A percentile compares a stretch with the other conserved stretches of the same genome.
phyloP scores from a whole-genome alignment of 805 yeast species.

The Zygosaccharomyces siamensis region DNA sequence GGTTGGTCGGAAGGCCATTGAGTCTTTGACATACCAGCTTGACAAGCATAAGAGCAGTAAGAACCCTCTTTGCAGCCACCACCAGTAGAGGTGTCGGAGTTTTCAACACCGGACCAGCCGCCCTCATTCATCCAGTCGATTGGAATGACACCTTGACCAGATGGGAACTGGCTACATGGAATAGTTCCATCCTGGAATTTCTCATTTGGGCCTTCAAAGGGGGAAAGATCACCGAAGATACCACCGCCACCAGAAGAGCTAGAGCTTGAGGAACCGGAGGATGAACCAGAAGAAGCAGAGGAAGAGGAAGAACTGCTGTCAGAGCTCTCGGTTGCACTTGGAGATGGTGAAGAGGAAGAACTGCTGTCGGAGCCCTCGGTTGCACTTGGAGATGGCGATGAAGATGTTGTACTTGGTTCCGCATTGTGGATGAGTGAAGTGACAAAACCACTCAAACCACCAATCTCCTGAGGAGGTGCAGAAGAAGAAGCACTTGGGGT shows the following conservation, averaged over 20 bases:
- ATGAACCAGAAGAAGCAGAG: slow-evolving; percentile 19
- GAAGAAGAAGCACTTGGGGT: neutral
- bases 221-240: slow-evolving; percentile 52
- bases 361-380: neutral
- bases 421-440: slow-evolving; percentile 1
- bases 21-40: slow-evolving; percentile 97
- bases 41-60: slow-evolving; percentile 97
- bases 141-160: slow-evolving; percentile 67
- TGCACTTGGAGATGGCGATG: slow-evolving; percentile 5
- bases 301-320: slow-evolving; percentile 14
- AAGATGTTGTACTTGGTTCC: neutral
- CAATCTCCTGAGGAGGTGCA: neutral
- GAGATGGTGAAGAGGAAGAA: slow-evolving; percentile 12
- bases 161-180: slow-evolving; percentile 64
- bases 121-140: slow-evolving; percentile 51
- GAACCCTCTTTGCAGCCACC: slow-evolving; percentile 76
- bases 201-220: slow-evolving; percentile 52
- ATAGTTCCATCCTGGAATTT: slow-evolving; percentile 67
- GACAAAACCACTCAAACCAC: slow-evolving; percentile 1
- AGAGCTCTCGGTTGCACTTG: neutral
- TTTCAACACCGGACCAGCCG: slow-evolving; percentile 44
- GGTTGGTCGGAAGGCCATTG: slow-evolving; percentile 96
- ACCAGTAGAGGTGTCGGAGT: slow-evolving; percentile 49
- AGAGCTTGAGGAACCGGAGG: slow-evolving; percentile 28
- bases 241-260: slow-evolving; percentile 35